Base-by-base conservation (phyloP, 2,329 filamentous ascomycete genomes). In the Xylaria sp. region DNA sequence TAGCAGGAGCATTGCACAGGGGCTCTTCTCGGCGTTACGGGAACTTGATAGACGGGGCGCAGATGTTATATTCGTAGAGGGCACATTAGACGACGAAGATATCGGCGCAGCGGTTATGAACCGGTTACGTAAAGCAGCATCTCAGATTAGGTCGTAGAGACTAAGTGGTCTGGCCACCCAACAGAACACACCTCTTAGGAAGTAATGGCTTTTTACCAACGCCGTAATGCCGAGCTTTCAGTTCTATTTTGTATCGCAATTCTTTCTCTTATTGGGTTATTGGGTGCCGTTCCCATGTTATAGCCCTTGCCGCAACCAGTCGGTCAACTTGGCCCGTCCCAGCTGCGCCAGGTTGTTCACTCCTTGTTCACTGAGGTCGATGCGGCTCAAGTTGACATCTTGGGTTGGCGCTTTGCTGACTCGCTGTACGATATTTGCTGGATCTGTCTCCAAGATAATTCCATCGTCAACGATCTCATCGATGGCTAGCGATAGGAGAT, bases 401-500 rank as follows among this genome's bases (percentile, higher is more conserved):
- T 97, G 92, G 51, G 91, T 90, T 10, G 96, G 96, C 50, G 96
- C 94, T 81, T 92, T 91, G 87, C 93, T 97, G 77, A 98, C 96
- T 75, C 96, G 87, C 80, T 94, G 94, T 58, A 95, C 92, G 74
- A 99, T 93, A 77, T 97, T 92, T 72, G 96, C 95, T 0, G 96
- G 94, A 80, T 99, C 96, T 0, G 95, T 98, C 84, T 99, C 96
- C 70, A 99, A 89, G 76, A 99, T 95, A 79, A 98, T 97, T 70
- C 96, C 96, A 78, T 97, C 94, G 82, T 97, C 94, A 63, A 97
- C 89, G 71, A 97, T 95, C 82, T 99, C 96, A 81, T 99, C 96
- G 73, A 99, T 93, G 54, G 94, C 93, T 63, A 99, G 89, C 15
- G 94, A 92, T 71, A 98, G 93, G 25, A 98, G 88, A 82, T 98